Evolutionary conservation across 1,284 basidiomycete genomes (phyloP), one percentile per base, ranked within the genome.

Genomic region (Papiliotrema laurentii): DNA sequence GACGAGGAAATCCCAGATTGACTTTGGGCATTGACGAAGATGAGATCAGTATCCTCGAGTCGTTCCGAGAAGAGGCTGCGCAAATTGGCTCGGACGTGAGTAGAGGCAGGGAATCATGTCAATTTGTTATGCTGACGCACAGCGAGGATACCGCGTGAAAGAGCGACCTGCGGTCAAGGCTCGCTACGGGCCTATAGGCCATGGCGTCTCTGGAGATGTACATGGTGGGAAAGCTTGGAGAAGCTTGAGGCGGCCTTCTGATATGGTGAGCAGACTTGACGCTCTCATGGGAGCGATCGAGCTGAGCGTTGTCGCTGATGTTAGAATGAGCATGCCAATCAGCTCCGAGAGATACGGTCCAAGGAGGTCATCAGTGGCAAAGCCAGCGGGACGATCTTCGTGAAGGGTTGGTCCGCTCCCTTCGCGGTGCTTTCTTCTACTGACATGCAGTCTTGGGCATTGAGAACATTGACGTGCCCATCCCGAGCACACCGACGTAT

Each of bases 271-370:
- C 73, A 24, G 5, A 22, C 6, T 47, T 21, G 37, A 9, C 5
- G 31, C 28, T 22, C 30, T 11, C 18, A 28, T 10, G 45, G 6
- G 28, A 38, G 24, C 38, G 31, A 16, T 35, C 24, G 3, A 2
- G 22, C 26, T 38, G 13, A 9, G 2, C 13, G 22, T 26, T 4
- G 18, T 28, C 36, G 27, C 49, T 51, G 33, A 41, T 31, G 21
- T 42, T 53, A 92, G 89, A 92, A 96, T 71, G 89, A 96, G 71
- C 91, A 94, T 67, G 83, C 89, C 24, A 86, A 86, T 59, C 86
- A 92, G 68, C 86, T 96, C 58, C 82, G 80, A 59, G 87, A 88
- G 60, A 84, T 86, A 56, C 81, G 85, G 21, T 80, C 83, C 1
- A 82, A 84, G 63, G 86, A 89, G 51, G 56, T 54, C 11, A 85